These are phyloP conservation scores for Penicillium fuscoglaucum DNA, from an alignment of 2,329 filamentous ascomycete species.

Conservation along the genomic window DNA sequence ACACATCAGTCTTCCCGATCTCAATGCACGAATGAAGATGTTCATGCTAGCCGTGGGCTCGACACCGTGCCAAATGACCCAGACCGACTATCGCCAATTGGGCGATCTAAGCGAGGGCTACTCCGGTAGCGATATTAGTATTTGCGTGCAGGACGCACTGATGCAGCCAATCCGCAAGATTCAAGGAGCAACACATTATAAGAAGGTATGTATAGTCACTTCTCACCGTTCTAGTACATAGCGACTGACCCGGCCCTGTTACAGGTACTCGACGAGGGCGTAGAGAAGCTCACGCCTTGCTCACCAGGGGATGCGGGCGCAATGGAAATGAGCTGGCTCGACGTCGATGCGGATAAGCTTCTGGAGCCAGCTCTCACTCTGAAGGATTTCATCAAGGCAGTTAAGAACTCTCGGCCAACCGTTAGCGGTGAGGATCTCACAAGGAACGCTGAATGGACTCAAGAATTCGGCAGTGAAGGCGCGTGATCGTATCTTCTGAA, in stretches of 20 bases:
- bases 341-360: constrained; percentile 78
- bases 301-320: constrained; percentile 86
- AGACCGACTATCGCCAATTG: constrained; percentile 75
- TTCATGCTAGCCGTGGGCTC: constrained; percentile 93
- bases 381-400: constrained; percentile 91
- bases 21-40: constrained; percentile 85
- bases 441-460: constrained; percentile 87
- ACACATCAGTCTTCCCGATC: constrained; percentile 89
- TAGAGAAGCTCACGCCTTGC: constrained; percentile 71
- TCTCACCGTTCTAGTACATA: constrained; percentile 9
- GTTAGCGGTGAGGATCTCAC: constrained; percentile 84
- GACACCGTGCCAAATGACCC: constrained; percentile 80
- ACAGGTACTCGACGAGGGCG: constrained; percentile 69
- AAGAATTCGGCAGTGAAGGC: constrained; percentile 93
- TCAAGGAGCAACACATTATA: constrained; percentile 96
- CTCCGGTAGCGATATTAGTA: constrained; percentile 92
- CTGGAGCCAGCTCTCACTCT: constrained; percentile 82
- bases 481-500: constrained; percentile 43
- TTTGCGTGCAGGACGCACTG: constrained; percentile 90
- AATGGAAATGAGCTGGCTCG: constrained; percentile 90
- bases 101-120: constrained; percentile 87
- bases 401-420: constrained; percentile 84
- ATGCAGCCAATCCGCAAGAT: constrained; percentile 99
- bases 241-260: background rate
- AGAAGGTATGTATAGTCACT: constrained; percentile 62